phyloP scores from a whole-genome alignment of 75 land plant genomes.

The Picea glauca region DNA sequence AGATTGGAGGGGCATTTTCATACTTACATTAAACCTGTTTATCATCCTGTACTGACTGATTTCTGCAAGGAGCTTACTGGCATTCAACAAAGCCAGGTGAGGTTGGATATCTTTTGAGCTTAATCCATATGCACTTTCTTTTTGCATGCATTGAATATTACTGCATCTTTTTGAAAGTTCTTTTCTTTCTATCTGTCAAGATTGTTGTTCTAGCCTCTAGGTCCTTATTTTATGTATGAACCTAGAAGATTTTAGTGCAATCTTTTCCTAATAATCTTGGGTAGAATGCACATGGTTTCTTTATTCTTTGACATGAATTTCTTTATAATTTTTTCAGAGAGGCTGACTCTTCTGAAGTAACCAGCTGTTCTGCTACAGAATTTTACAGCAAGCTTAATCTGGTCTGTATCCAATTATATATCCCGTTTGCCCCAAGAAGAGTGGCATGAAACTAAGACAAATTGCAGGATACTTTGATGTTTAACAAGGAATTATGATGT shows the following conservation, averaged over 20 bases:
- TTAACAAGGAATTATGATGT: too few relatives aligned
- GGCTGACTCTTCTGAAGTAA: neutral
- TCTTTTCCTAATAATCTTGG: neutral
- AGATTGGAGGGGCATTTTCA: conserved; percentile 69
- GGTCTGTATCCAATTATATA: neutral
- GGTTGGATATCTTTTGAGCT: neutral
- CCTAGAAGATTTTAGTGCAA: neutral
- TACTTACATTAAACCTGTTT: conserved; percentile 67
- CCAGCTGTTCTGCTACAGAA: neutral
- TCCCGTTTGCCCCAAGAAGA: neutral
- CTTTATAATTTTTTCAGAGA: neutral
- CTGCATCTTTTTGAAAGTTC: neutral
- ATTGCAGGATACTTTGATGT: too few relatives aligned
- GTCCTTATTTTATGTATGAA: neutral
- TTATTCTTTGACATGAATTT: neutral
- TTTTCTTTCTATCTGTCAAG: neutral
- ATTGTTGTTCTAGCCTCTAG: neutral
- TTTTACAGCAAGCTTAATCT: neutral
- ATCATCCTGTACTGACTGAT: conserved; percentile 64
- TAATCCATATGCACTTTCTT: neutral
- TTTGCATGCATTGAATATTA: neutral
- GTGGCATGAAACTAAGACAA: neutral
- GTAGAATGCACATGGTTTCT: neutral
- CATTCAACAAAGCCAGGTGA: conserved; percentile 75
- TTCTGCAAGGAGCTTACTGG: conserved; percentile 86